These are phyloP conservation scores for Huntiella omanensis DNA, from an alignment of 2,329 filamentous ascomycete species.

Conservation along the genomic window DNA sequence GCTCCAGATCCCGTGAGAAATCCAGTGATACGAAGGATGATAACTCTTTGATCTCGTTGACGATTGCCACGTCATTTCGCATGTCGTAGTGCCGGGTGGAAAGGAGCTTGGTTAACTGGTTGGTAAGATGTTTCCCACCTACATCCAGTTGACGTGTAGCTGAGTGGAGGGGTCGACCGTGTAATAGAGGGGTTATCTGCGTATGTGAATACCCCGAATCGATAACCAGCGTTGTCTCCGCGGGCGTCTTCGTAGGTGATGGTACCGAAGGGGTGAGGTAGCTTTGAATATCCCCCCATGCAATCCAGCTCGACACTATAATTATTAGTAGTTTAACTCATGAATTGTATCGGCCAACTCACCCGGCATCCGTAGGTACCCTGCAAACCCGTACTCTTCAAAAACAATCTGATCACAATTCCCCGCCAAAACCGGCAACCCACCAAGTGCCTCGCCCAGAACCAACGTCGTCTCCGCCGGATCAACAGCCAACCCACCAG, in stretches of 20 bases:
- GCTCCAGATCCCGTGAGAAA: constrained; percentile 62
- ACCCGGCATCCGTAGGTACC: constrained; percentile 63
- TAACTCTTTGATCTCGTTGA: constrained; percentile 90
- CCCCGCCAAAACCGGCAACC: constrained; percentile 58
- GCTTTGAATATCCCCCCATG: constrained; percentile 59
- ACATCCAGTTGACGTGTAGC: constrained; percentile 74
- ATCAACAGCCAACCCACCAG: constrained; percentile 48
- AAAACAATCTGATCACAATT: constrained; percentile 95
- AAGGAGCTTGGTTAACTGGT: constrained; percentile 75
- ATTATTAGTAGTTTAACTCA: background rate
- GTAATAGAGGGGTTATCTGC: constrained; percentile 69
- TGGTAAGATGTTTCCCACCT: constrained; percentile 83
- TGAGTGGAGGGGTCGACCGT: constrained; percentile 60
- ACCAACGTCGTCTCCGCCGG: constrained; percentile 68
- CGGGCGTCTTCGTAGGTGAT: constrained; percentile 28
- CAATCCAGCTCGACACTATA: constrained; percentile 54
- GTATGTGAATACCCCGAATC: constrained; percentile 91
- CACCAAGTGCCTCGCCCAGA: constrained; percentile 71
- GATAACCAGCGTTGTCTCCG: constrained; percentile 70
- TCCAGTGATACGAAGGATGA: constrained; percentile 67
- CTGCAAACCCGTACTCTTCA: constrained; percentile 86
- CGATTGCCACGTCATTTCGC: constrained; percentile 79
- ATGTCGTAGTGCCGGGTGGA: constrained; percentile 89
- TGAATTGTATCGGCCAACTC: constrained; percentile 14
- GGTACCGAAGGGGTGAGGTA: constrained; percentile 38